Evolutionary conservation across 306 rosid genomes (phyloP), one percentile per base, ranked within the genome.

Genomic region (Oemleria cerasiformis): DNA sequence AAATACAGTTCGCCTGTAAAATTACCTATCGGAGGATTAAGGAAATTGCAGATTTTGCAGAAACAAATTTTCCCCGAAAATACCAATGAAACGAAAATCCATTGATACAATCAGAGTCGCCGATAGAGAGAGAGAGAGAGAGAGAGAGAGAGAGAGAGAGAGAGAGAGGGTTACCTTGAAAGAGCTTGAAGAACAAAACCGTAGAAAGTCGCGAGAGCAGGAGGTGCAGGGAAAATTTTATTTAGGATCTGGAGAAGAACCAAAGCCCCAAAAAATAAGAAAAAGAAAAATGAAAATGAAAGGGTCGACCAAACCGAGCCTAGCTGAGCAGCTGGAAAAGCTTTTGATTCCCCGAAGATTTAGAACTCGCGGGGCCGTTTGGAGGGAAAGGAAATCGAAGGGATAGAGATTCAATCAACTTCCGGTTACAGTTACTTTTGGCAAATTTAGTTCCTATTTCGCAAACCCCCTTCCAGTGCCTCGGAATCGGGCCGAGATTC

Each of bases 381-480:
- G 89, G 94, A 85, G 88, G 92, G 90, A 87, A 84, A 75, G 77
- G 81, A 79, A 75, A 84, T 66, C 71, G 65, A 75, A 65, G 67
- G 39, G 62, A 21, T n/a, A n/a, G 74, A 7, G 98, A 97, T 15
- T 97, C 98, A 1, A 92, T 79, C 7, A 92, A 73, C 69, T 92
- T 90, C 54, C 77, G 72, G 68, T 90, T 92, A 57, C 98, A 92
- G 81, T 76, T 88, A 6, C 14, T 67, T 2, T 77, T 75, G 0
- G 86, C 25, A 72, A 92, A 92, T 70, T 73, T 87, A 11, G 55
- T 83, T 5, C 98, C 97, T 0, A 84, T 54, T 60, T 88, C 86
- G 70, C 98, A 92, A 9, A 75, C 82, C 4, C 98, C 98, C 65
- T 82, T 92, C 98, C 98, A 92, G 4, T 86, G 86, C 0, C 79